Evolutionary conservation across 129 eudicot genomes (phyloP), one percentile per base, ranked within the genome.

Genomic region (Ambrosia artemisiifolia): DNA sequence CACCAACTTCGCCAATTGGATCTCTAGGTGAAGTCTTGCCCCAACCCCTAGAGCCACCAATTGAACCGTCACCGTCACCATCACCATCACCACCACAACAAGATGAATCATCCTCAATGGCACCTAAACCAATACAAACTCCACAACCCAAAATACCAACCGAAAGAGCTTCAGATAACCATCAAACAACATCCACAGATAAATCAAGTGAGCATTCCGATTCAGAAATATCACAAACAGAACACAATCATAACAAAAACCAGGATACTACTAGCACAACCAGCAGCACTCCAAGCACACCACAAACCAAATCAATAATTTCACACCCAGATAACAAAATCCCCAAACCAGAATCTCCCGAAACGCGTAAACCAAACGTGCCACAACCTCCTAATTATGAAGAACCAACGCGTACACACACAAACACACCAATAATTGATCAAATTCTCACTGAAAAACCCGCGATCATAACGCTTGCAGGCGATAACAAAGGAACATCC

Each of bases 401-500:
- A 17, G 67, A 64, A 76, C 28, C 35, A 1, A 73, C 60, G 20
- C 47, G 57, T 34, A 33, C 72, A 59, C 35, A 47, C 36, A 36
- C 28, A 24, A 24, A 24, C 28, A 24, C 28, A 1, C 28, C 28
- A 24, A 24, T 32, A n/a, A 20, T 13, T 60, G 34, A 32, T 3
- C 69, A 61, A 7, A 1, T n/a, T 11, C 33, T 34, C 13, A 75
- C 76, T 13, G 92, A 80, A 9, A 85, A 74, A 24, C 70, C 75
- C 6, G 30, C 60, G 3, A 80, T 88, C 16, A 78, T 93, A n/a
- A 86, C 89, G 20, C 76, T 94, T 14, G 84, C 90, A 5, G 98
- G 97, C 28, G 91, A 84, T 35, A 94, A 88, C 56, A 77, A 69
- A 74, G 98, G 98, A 65, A 93, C 96, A 38, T 67, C 83, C 40